Evolutionary conservation across 208 protist species (phyloP).

Genomic region (Acanthamoeba culbertsoni): DNA sequence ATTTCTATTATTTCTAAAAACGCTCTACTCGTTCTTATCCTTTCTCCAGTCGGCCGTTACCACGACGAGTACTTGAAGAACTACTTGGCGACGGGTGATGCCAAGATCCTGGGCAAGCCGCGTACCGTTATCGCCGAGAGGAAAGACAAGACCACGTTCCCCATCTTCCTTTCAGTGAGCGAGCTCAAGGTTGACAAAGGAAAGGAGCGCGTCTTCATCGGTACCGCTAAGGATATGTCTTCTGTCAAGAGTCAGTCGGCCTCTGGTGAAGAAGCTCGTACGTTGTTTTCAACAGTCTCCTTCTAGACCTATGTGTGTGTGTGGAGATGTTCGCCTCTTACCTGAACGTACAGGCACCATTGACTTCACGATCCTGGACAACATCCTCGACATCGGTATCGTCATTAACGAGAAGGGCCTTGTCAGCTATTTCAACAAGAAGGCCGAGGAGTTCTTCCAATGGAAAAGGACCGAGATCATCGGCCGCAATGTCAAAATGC

Average conservation of each 20-base stretch:
- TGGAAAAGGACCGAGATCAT: constrained; percentile 8
- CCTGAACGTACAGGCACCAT: background rate
- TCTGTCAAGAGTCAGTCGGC: background rate
- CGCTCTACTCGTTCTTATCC: no score
- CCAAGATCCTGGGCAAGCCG: constrained; percentile 57
- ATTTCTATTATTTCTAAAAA: no score
- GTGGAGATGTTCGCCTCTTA: no score
- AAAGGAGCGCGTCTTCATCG: constrained; percentile 55
- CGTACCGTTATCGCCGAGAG: constrained; percentile 31
- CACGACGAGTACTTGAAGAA: constrained; percentile 60
- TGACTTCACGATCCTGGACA: constrained; percentile 49
- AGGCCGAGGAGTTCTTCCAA: constrained; percentile 55
- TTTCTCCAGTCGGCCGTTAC: background rate
- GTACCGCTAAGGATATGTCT: background rate
- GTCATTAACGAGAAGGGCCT: constrained; percentile 55
- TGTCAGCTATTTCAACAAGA: constrained; percentile 54
- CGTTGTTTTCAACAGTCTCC: no score
- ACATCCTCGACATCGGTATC: constrained; percentile 56
- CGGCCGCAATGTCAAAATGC: constrained; percentile 34
- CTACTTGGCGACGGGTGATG: constrained; percentile 51
- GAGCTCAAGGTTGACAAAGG: constrained; percentile 35
- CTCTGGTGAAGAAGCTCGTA: no score
- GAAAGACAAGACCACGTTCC: constrained; percentile 58
- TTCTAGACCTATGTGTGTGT: no score
- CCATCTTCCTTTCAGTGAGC: constrained; percentile 56